These are phyloP conservation scores for Brassica nigra DNA, from an alignment of 345 rosid species.

Conservation along the genomic window DNA sequence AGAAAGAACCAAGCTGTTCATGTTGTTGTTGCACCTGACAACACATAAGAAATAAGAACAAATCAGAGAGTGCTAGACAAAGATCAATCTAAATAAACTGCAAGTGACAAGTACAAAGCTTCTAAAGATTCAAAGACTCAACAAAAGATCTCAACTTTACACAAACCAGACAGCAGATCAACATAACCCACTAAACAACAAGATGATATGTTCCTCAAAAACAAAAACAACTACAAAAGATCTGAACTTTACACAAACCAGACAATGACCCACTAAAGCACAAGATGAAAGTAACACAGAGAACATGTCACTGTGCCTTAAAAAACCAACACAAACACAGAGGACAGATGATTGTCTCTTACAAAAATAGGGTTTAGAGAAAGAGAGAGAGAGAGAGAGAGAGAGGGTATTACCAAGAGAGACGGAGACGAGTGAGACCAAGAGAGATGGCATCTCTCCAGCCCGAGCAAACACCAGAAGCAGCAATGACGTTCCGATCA, in stretches of 20 bases:
- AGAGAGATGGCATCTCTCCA: slow-evolving; percentile 88
- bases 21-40: slow-evolving; percentile 75
- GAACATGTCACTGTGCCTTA: neutral
- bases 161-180: slow-evolving; percentile 1
- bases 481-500: slow-evolving; percentile 74
- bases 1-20: slow-evolving; percentile 83
- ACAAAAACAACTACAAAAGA: too few relatives aligned
- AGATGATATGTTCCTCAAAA: neutral
- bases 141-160: slow-evolving; percentile 16
- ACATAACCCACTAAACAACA: slow-evolving; percentile 5
- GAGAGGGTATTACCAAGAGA: slow-evolving; percentile 63
- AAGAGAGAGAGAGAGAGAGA: slow-evolving; percentile 26
- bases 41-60: neutral
- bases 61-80: neutral
- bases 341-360: neutral
- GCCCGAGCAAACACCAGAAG: slow-evolving; percentile 86
- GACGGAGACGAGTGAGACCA: slow-evolving; percentile 78
- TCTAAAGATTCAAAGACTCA: neutral
- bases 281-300: neutral
- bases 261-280: too few relatives aligned
- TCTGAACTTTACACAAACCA: too few relatives aligned
- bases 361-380: neutral
- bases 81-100: neutral
- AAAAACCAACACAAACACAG: neutral
- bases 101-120: neutral